These are phyloP conservation scores for Parastagonospora avenae DNA, from an alignment of 2,329 filamentous ascomycete genomes.

Conservation along the genomic window DNA sequence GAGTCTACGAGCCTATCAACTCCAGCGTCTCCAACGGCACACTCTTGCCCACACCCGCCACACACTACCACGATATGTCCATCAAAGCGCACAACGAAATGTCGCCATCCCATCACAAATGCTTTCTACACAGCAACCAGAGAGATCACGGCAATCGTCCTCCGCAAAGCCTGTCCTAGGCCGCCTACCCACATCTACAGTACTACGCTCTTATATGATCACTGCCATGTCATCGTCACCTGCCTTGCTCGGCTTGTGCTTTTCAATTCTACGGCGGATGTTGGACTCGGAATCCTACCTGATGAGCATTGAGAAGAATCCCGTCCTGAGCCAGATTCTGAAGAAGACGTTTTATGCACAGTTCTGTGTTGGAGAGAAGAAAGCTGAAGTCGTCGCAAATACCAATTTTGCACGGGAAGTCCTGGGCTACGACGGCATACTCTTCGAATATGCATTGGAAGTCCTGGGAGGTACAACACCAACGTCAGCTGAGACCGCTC, in stretches of 20 bases:
- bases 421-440: slow-evolving; percentile 82
- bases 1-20: slow-evolving; percentile 26
- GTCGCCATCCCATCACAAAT: slow-evolving; percentile 31
- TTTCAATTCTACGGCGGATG: slow-evolving; percentile 70
- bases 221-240: slow-evolving; percentile 73
- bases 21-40: slow-evolving; percentile 28
- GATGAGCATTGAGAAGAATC: slow-evolving; percentile 77
- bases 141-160: slow-evolving; percentile 12
- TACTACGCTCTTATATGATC: slow-evolving; percentile 72
- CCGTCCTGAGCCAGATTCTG: slow-evolving; percentile 69
- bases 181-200: slow-evolving; percentile 67
- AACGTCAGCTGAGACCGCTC: slow-evolving; percentile 58
- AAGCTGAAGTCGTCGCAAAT: slow-evolving; percentile 64
- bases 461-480: slow-evolving; percentile 69
- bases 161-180: slow-evolving; percentile 56
- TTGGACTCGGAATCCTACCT: slow-evolving; percentile 70
- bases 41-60: slow-evolving; percentile 25
- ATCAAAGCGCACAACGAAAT: slow-evolving; percentile 38
- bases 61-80: slow-evolving; percentile 33
- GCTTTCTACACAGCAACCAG: slow-evolving; percentile 20
- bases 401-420: slow-evolving; percentile 70
- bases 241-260: slow-evolving; percentile 70
- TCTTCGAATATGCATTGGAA: slow-evolving; percentile 83
- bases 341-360: slow-evolving; percentile 88
- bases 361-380: slow-evolving; percentile 84